Conservation (phyloP, 495 filamentous ascomycete species). For the Tuber indicum region DNA sequence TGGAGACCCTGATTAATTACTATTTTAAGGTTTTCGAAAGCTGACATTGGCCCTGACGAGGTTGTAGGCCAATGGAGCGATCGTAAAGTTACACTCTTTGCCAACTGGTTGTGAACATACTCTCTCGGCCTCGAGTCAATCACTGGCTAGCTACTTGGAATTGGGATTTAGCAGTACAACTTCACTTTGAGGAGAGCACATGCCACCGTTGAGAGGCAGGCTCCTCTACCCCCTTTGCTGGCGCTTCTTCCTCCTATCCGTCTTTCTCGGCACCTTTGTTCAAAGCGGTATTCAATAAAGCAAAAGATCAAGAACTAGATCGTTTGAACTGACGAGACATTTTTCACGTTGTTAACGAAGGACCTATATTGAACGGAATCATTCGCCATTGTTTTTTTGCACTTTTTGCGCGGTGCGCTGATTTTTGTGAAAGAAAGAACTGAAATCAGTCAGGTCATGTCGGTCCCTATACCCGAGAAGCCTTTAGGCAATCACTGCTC, state of each 20-base stretch:
- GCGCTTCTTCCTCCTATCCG: constrained; percentile 8
- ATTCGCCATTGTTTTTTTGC: not conserved
- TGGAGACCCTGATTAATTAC: not conserved
- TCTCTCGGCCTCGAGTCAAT: constrained; percentile 2
- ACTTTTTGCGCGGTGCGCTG: constrained; percentile 16
- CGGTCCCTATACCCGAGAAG: constrained; percentile 29
- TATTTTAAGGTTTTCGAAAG: constrained; percentile 5
- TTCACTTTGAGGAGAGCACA: constrained; percentile 10
- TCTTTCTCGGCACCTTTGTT: constrained; percentile 5
- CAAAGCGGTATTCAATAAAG: not conserved
- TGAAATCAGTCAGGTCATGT: constrained; percentile 12
- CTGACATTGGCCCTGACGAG: not conserved
- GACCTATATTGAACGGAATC: not conserved
- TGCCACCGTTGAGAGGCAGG: constrained; percentile 29
- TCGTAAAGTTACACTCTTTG: constrained; percentile 25
- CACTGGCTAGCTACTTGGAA: not conserved
- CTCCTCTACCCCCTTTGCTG: constrained; percentile 21
- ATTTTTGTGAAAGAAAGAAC: constrained; percentile 8
- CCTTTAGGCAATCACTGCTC: constrained; percentile 54
- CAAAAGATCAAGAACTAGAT: not conserved
- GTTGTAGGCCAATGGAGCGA: constrained; percentile 31
- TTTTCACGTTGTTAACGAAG: not conserved
- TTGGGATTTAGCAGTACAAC: not conserved
- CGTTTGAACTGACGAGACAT: not conserved
- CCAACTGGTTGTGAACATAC: constrained; percentile 19